Conservation (phyloP, 345 rosid species). For the Sonneratia alba region DNA sequence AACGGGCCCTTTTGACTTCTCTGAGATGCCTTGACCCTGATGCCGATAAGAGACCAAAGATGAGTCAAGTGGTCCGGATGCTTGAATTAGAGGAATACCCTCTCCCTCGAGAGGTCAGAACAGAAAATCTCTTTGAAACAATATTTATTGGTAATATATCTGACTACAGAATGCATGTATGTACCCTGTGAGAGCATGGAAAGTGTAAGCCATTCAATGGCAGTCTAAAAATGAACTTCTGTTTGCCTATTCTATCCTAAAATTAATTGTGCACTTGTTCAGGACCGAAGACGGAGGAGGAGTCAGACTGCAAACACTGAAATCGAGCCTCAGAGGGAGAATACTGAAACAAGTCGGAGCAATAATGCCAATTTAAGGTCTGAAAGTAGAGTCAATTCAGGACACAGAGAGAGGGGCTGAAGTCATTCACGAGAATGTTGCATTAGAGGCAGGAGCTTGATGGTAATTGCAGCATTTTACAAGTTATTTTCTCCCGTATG, state of each 20-base stretch:
- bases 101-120: constrained; percentile 68
- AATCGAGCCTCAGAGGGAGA: constrained; percentile 33
- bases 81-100: constrained; percentile 90
- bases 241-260: not conserved
- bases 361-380: constrained; percentile 29
- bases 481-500: not conserved
- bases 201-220: too few species aligned
- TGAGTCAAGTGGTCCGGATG: constrained; percentile 96
- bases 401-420: constrained; percentile 16
- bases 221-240: not conserved
- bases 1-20: constrained; percentile 86
- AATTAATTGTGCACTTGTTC: constrained; percentile 12
- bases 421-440: not conserved
- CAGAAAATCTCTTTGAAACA: constrained; percentile 1
- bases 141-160: not conserved
- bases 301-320: constrained; percentile 31
- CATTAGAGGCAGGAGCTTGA: not conserved
- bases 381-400: constrained; percentile 1
- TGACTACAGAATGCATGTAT: not conserved
- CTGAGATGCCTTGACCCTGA: constrained; percentile 96
- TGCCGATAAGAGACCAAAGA: constrained; percentile 83
- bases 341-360: constrained; percentile 34
- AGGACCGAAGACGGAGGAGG: constrained; percentile 73
- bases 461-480: not conserved
- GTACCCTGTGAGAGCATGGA: too few species aligned